Evolutionary conservation across 1,284 basidiomycete genomes (phyloP).

Genomic region (Trichosporon ovoides): DNA sequence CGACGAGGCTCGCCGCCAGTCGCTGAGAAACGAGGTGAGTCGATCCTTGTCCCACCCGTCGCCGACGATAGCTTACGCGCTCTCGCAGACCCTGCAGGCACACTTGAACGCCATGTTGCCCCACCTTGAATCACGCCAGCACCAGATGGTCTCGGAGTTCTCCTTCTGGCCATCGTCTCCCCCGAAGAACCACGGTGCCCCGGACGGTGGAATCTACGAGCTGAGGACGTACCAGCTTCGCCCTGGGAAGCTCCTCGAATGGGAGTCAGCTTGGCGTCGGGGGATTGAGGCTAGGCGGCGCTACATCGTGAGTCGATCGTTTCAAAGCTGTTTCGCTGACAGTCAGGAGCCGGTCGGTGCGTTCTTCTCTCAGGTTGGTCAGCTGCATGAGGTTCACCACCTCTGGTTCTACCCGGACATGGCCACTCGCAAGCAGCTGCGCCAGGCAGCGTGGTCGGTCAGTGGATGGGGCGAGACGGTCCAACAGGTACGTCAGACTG

Average conservation of each 20-base stretch:
- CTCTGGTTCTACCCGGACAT: slow-evolving; percentile 90
- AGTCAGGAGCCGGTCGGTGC: slow-evolving; percentile 71
- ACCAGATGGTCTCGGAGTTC: slow-evolving; percentile 85
- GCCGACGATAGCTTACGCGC: slow-evolving; percentile 4
- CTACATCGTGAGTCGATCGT: slow-evolving; percentile 55
- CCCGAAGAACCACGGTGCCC: slow-evolving; percentile 57
- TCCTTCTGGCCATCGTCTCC: slow-evolving; percentile 86
- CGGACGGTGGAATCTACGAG: slow-evolving; percentile 83
- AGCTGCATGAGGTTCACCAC: slow-evolving; percentile 86
- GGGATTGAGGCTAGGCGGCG: slow-evolving; percentile 82
- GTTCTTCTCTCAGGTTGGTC: slow-evolving; percentile 89
- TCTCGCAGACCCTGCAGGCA: slow-evolving; percentile 15
- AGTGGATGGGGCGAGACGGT: slow-evolving; percentile 94
- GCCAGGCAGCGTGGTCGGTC: slow-evolving; percentile 84
- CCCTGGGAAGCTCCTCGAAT: slow-evolving; percentile 82
- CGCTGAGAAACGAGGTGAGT: slow-evolving; percentile 30
- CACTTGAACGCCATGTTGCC: slow-evolving; percentile 58
- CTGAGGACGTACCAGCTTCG: slow-evolving; percentile 66
- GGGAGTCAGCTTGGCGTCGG: slow-evolving; percentile 84
- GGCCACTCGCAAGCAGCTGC: slow-evolving; percentile 69
- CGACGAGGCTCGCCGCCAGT: slow-evolving; percentile 52
- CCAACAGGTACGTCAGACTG: slow-evolving; percentile 63
- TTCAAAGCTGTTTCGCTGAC: neutral
- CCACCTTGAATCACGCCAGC: slow-evolving; percentile 62
- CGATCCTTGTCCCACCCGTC: slow-evolving; percentile 3